Conservation (phyloP, 129 eudicot species). For the Silybum marianum region DNA sequence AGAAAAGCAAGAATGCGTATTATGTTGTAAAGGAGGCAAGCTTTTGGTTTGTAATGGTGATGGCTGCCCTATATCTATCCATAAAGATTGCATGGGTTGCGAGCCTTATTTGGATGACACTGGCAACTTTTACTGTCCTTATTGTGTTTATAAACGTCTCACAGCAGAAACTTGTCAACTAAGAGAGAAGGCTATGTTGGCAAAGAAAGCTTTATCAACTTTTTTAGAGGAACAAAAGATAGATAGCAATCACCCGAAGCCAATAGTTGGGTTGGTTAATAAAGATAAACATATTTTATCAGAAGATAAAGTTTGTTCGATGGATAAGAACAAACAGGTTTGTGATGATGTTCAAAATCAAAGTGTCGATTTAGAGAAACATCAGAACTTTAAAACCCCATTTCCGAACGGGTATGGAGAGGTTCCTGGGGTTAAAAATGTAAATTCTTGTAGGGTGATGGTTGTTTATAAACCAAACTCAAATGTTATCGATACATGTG, state of each 20-base stretch:
- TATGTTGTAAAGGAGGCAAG: conserved; percentile 56
- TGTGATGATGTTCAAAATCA: conserved; percentile 11
- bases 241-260: conserved; percentile 18
- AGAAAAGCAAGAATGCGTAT: conserved; percentile 44
- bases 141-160: conserved; percentile 49
- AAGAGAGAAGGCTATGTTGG: conserved; percentile 40
- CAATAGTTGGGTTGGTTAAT: conserved; percentile 7
- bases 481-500: too few relatives aligned
- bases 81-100: conserved; percentile 63
- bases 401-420: neutral
- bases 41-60: conserved; percentile 54
- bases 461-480: conserved; percentile 24
- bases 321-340: neutral
- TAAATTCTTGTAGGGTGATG: conserved; percentile 22
- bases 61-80: conserved; percentile 67
- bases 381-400: neutral
- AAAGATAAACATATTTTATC: conserved; percentile 21
- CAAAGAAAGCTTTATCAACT: conserved; percentile 46
- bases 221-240: conserved; percentile 39
- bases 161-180: conserved; percentile 27
- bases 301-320: neutral
- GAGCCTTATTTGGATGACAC: conserved; percentile 42
- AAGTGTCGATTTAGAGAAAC: too few relatives aligned
- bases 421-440: neutral
- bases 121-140: conserved; percentile 67